Conservation (phyloP, 495 filamentous ascomycete species). For the Neurospora sp. region DNA sequence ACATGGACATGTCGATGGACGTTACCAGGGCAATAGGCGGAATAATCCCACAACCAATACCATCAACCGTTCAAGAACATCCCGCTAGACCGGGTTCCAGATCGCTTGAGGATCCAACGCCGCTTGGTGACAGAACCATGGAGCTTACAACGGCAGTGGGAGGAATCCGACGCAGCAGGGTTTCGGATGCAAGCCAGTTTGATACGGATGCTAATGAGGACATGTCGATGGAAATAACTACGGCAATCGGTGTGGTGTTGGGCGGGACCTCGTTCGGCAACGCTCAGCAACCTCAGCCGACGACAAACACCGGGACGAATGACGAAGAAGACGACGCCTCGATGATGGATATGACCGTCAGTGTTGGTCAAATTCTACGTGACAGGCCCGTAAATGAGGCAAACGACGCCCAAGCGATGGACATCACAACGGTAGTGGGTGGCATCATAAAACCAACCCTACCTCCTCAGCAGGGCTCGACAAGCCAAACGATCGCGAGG, state of each 20-base stretch:
- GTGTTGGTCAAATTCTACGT: constrained; percentile 57
- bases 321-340: constrained; percentile 26
- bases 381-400: constrained; percentile 18
- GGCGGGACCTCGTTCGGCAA: constrained; percentile 22
- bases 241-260: constrained; percentile 57
- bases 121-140: constrained; percentile 56
- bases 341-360: constrained; percentile 63
- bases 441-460: constrained; percentile 35
- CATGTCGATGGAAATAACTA: constrained; percentile 76
- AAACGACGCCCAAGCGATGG: constrained; percentile 47
- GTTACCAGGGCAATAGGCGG: constrained; percentile 74
- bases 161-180: constrained; percentile 36
- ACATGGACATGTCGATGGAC: constrained; percentile 79
- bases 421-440: constrained; percentile 49
- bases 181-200: constrained; percentile 15
- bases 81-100: constrained; percentile 10
- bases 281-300: constrained; percentile 15
- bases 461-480: constrained; percentile 28
- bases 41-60: constrained; percentile 49
- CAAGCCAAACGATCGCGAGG: constrained; percentile 52
- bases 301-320: constrained; percentile 16
- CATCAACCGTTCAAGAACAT: constrained; percentile 12
- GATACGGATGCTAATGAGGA: constrained; percentile 45
- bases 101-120: constrained; percentile 3
- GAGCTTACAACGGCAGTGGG: constrained; percentile 70